Percentiles rank a stretch among this genome's conserved stretches.
Conservation (phyloP, 805 yeast genomes). For the Candida silvicultrix region DNA sequence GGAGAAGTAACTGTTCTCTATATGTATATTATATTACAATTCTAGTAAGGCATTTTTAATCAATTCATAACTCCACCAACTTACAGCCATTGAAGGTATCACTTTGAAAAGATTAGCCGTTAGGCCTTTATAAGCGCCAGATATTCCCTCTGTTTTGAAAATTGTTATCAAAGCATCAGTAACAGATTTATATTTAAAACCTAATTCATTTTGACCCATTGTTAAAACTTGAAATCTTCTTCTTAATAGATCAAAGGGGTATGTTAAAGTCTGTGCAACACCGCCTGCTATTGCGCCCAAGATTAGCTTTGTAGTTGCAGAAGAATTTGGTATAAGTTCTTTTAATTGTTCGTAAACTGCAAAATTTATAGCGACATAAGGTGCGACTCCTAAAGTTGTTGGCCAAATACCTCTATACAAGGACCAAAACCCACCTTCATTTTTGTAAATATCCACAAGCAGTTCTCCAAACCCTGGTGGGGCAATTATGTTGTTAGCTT, state of each 20-base stretch:
- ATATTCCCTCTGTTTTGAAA: conserved; percentile 64
- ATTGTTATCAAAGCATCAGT: conserved; percentile 68
- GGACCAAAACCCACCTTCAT: conserved; percentile 79
- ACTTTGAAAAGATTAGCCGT: conserved; percentile 83
- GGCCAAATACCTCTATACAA: conserved; percentile 83
- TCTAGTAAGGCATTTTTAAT: conserved; percentile 39
- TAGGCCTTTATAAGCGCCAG: conserved; percentile 68
- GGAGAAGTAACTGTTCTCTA: conserved; percentile 1
- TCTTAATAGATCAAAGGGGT: conserved; percentile 86
- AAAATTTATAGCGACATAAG: conserved; percentile 90
- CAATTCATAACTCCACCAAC: conserved; percentile 83
- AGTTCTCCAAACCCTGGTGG: conserved; percentile 72
- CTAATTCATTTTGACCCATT: conserved; percentile 69
- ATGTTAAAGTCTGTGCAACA: conserved; percentile 82
- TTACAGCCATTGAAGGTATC: conserved; percentile 92
- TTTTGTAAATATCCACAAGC: conserved; percentile 48
- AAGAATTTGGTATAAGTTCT: conserved; percentile 39
- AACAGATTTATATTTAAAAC: conserved; percentile 76
- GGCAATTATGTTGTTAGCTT: conserved; percentile 26
- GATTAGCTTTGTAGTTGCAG: conserved; percentile 50
- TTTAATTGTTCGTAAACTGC: conserved; percentile 81
- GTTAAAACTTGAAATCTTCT: conserved; percentile 88
- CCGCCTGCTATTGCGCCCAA: conserved; percentile 89
- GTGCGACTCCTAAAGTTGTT: conserved; percentile 93
- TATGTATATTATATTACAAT: not conserved